Evolutionary conservation across 352 stramenopile species (phyloP), one percentile per base, ranked within the genome.

Genomic region (Plasmopara viticola): DNA sequence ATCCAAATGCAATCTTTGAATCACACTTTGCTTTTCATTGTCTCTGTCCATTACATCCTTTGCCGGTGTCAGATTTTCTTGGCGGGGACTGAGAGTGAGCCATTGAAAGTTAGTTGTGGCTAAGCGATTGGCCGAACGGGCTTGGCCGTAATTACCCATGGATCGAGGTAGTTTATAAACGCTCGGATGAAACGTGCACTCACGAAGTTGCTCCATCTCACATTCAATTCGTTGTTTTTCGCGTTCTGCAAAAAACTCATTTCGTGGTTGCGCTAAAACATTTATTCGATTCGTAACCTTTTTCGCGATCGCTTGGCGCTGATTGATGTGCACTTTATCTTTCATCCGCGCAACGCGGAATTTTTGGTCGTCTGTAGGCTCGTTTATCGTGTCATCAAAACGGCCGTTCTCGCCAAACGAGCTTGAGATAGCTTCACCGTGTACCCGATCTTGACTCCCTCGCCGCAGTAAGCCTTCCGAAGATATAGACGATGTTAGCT

Each of bases 151-250:
- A 28, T 33, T 31, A 20, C 33, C 46, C 9, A 49, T 47, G 33
- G 55, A 53, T 39, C 33, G 44, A 38, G 60, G 25, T 41, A 46
- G 58, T 29, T 74, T 75, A 29, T 47, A 45, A 4, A 66, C 53
- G 33, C 80, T 77, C 10, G 82, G 82, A 25, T 58, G 72, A 52
- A 90, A 92, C 5, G 78, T 89, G 44, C 78, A 90, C 47, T 89
- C 74, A 10, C 59, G 69, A 20, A 92, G 58, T 10, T 56, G 58
- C 29, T 83, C 70, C 53, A 87, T 75, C 48, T 92, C 78, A 13
- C 63, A 51, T 5, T 70, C 14, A 2, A 92, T 48, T 9, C 81
- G 73, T 9, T 74, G 60, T 46, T 84, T 90, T 38, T 92, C 78
- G 9, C 70, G 70, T 29, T 84, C 73, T 1, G 66, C 74, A 44